Conservation (phyloP, 805 yeast genomes). For the Kodamaea kakaduensis region DNA sequence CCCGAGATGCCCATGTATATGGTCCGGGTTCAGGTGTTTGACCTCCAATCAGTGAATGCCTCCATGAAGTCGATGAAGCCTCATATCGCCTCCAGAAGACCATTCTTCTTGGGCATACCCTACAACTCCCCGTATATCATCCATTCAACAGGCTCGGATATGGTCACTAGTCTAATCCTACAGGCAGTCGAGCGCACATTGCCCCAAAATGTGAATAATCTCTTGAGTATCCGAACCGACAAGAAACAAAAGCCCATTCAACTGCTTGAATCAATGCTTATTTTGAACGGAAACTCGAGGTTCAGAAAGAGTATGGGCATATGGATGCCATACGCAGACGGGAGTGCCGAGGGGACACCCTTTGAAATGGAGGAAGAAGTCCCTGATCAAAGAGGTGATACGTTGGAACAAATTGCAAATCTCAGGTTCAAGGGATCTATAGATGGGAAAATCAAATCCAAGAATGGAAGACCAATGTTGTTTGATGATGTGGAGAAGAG, state of each 20-base stretch:
- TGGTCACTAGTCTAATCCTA: conserved; percentile 49
- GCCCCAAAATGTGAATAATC: conserved; percentile 40
- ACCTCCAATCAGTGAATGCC: conserved; percentile 26
- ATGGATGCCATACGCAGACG: conserved; percentile 73
- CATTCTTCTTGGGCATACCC: conserved; percentile 67
- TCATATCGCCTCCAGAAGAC: conserved; percentile 51
- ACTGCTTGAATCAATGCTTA: conserved; percentile 53
- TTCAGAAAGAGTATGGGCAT: conserved; percentile 60
- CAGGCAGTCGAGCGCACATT: conserved; percentile 58
- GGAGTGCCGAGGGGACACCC: conserved; percentile 53
- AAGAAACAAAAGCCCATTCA: conserved; percentile 31
- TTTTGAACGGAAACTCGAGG: conserved; percentile 59
- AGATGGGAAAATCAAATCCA: conserved; percentile 32
- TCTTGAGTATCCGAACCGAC: conserved; percentile 37
- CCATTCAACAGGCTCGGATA: conserved; percentile 45
- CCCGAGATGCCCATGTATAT: conserved; percentile 58
- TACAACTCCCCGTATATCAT: conserved; percentile 61
- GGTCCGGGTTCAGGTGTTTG: conserved; percentile 67
- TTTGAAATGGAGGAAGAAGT: conserved; percentile 26
- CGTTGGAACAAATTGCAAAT: conserved; percentile 44
- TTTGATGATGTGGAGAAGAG: conserved; percentile 34
- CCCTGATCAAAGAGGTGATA: conserved; percentile 14
- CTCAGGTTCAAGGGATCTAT: conserved; percentile 59
- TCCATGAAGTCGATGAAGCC: conserved; percentile 22
- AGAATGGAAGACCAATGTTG: too few relatives aligned